Percentiles rank a stretch among this genome's conserved stretches.
phyloP scores from a whole-genome alignment of 371 early-diverging fungal genomes.

The Amoeboaphelidium protococcarum region DNA sequence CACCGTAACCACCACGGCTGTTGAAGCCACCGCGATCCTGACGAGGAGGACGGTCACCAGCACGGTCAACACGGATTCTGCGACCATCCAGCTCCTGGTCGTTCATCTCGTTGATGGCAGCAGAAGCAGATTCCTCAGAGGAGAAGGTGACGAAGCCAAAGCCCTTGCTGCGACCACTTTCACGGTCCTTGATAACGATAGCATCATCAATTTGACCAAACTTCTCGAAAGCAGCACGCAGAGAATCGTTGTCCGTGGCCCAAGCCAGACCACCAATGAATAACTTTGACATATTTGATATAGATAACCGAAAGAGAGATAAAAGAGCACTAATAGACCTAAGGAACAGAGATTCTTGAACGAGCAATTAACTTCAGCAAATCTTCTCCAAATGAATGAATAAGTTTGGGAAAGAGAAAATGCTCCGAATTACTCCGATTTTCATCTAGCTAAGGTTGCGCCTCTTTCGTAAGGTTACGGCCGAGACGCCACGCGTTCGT shows the following conservation, averaged over 20 bases:
- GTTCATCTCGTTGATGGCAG: slow-evolving; percentile 79
- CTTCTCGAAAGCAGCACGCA: slow-evolving; percentile 11
- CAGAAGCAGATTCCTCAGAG: slow-evolving; percentile 64
- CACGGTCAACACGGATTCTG: slow-evolving; percentile 83
- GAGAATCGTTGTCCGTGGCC: slow-evolving; percentile 47
- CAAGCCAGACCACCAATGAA: slow-evolving; percentile 81
- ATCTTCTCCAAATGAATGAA: too few relatives aligned
- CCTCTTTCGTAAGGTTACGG: too few relatives aligned
- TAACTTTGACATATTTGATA: too few relatives aligned
- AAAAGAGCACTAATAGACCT: too few relatives aligned
- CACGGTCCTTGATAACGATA: slow-evolving; percentile 22
- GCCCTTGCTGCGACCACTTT: slow-evolving; percentile 54
- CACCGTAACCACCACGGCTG: too few relatives aligned
- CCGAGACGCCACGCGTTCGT: too few relatives aligned
- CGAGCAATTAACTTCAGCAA: too few relatives aligned
- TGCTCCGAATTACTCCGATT: too few relatives aligned
- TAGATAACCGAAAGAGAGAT: too few relatives aligned
- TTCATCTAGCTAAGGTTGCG: too few relatives aligned
- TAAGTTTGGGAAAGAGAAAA: too few relatives aligned
- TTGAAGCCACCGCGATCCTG: not conserved
- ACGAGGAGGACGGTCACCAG: slow-evolving; percentile 10
- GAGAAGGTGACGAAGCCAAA: slow-evolving; percentile 95
- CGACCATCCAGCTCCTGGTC: slow-evolving; percentile 71
- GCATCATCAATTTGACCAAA: slow-evolving; percentile 16
- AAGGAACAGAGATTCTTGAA: too few relatives aligned